These are phyloP conservation scores for Chlorella sp. DNA, from an alignment of 139 green algal species.

Conservation along the genomic window DNA sequence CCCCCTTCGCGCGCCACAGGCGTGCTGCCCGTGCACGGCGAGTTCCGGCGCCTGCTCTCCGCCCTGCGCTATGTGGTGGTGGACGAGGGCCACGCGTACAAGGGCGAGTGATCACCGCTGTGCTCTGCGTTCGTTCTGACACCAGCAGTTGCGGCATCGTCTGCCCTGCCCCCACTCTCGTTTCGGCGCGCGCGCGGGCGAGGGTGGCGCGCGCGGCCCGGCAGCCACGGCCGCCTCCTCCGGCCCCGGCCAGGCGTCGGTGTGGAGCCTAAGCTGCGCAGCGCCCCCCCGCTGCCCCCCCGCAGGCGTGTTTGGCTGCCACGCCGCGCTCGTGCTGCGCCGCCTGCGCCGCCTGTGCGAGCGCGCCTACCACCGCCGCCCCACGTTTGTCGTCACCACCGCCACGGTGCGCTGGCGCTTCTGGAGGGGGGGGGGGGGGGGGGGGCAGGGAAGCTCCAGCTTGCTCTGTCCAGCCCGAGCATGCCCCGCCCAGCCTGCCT, in stretches of 20 bases:
- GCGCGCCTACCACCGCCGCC: constrained; percentile 51
- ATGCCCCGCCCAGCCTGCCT: no score
- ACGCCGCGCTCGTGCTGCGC: constrained; percentile 87
- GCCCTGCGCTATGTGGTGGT: constrained; percentile 83
- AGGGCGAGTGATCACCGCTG: constrained; percentile 29
- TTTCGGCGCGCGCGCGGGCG: no score
- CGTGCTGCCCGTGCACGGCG: constrained; percentile 78
- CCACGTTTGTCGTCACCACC: constrained; percentile 70
- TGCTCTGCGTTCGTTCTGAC: no score
- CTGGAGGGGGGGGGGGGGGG: no score
- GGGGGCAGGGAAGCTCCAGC: no score
- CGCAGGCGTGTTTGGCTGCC: constrained; percentile 87
- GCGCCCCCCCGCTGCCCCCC: constrained; percentile 12
- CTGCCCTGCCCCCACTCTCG: no score
- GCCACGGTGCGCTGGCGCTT: no score
- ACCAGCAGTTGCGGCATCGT: no score
- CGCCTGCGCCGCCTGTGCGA: constrained; percentile 82
- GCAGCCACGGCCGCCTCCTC: not conserved
- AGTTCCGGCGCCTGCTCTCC: constrained; percentile 73
- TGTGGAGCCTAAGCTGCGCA: no score
- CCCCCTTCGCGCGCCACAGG: constrained; percentile 16
- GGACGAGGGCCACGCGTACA: constrained; percentile 91
- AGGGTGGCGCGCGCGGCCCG: no score
- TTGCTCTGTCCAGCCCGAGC: no score
- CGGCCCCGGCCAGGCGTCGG: no score